Base-by-base conservation (phyloP, 2,329 filamentous ascomycete genomes). In the Penicillium sp. region DNA sequence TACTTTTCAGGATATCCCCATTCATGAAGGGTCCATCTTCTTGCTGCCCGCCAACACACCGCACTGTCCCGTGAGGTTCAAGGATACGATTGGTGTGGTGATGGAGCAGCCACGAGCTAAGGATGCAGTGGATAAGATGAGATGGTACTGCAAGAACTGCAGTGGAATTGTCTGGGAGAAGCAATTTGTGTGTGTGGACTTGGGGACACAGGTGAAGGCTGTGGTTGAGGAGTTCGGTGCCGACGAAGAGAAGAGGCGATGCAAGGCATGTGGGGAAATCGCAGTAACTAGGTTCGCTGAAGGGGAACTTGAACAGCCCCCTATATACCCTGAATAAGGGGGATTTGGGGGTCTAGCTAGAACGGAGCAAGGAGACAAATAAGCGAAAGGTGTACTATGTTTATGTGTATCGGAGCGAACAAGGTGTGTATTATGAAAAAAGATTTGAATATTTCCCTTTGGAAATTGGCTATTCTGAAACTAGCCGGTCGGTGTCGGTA, bases 51-150 rank as follows among this genome's bases (percentile, higher is more conserved):
- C 83, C n/a, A 90, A 95, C 67, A 93, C 86, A n/a, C 91, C 91
- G 17, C 91, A 97, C 70, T 96, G 94, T 67, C 91, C 93, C 0
- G 87, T 97, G 21, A 81, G 91, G 43, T 97, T 96, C 69, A 86
- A 85, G 59, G 75, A 94, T 69, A 96, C 91, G 0, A 88, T 97
- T n/a, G 91, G 91, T 20, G 76, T 97, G 34, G 91, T 97, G 21
- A 74, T 97, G 43, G 91, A 97, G 74, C 87, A 94, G 74, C 79
- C 80, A 27, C 76, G 93, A 8, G 86, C 87, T 0, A 70, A 76
- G 26, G 80, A 68, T 4, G 81, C 80, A 18, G 51, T 90, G 41
- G 91, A 97, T 73, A 77, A 78, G 40, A 78, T 97, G 78, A 75
- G 88, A 49, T 97, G 90, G 91, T 97, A 97, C 70, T 97, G 93